Percentiles rank a stretch among this genome's conserved stretches.
These are phyloP conservation scores for Solidago caesia DNA, from an alignment of 129 eudicot species.

Conservation along the genomic window DNA sequence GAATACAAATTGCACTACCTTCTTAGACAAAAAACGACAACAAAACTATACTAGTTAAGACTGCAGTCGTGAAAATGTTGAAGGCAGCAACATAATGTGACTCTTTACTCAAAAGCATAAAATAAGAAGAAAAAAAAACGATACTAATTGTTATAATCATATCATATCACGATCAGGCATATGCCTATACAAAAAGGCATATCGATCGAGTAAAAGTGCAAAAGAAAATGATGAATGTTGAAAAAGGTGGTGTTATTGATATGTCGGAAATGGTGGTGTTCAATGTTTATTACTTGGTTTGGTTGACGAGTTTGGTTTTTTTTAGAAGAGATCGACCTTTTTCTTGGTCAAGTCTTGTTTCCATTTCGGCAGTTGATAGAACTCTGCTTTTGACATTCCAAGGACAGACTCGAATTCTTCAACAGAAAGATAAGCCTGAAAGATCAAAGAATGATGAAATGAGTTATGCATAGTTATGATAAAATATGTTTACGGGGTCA, in stretches of 20 bases:
- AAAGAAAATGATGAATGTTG: slow-evolving; percentile 12
- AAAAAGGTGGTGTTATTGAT: slow-evolving; percentile 12
- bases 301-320: neutral
- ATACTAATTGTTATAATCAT: slow-evolving; percentile 31
- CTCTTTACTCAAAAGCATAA: slow-evolving; percentile 41
- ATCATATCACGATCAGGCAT: slow-evolving; percentile 21
- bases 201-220: slow-evolving; percentile 11
- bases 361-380: slow-evolving; percentile 80
- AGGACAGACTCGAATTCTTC: slow-evolving; percentile 70
- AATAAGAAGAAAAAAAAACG: slow-evolving; percentile 33
- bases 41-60: neutral
- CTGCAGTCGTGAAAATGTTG: slow-evolving; percentile 16
- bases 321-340: slow-evolving; percentile 80
- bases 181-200: slow-evolving; percentile 19
- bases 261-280: slow-evolving; percentile 21
- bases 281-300: slow-evolving; percentile 30
- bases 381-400: slow-evolving; percentile 64
- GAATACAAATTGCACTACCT: slow-evolving; percentile 33
- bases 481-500: no score
- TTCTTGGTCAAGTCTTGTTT: slow-evolving; percentile 80
- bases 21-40: slow-evolving; percentile 15
- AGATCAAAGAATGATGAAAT: slow-evolving; percentile 14
- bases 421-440: slow-evolving; percentile 74
- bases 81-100: slow-evolving; percentile 40
- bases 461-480: neutral